Percentiles rank a stretch among this genome's conserved stretches.
Conservation (phyloP, 305 asterid species). For the Fraxinus platypoda region DNA sequence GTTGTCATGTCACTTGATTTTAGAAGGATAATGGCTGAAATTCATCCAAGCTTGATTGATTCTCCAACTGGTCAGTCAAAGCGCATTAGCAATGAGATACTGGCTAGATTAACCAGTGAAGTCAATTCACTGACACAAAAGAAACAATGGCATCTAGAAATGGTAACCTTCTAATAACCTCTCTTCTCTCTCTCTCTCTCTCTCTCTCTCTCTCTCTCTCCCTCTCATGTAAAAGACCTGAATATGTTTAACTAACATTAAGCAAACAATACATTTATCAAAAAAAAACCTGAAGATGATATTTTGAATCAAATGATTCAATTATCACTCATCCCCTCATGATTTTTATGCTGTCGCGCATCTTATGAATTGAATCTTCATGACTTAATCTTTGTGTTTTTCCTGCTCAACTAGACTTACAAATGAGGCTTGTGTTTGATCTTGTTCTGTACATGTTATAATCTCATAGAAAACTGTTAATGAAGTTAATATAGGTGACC, state of each 20-base stretch:
- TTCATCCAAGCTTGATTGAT: slow-evolving; percentile 58
- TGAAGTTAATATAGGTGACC: not conserved
- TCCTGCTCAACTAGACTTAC: not conserved
- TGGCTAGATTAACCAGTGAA: slow-evolving; percentile 61
- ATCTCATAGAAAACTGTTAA: not conserved
- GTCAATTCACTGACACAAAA: slow-evolving; percentile 61
- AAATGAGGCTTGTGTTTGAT: not conserved
- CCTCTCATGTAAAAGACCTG: not conserved
- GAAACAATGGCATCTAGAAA: slow-evolving; percentile 52
- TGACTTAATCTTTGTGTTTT: not conserved
- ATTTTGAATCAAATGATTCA: not conserved
- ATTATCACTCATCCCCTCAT: not conserved
- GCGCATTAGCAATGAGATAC: slow-evolving; percentile 70
- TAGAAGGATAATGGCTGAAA: slow-evolving; percentile 52
- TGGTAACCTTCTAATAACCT: slow-evolving; percentile 36
- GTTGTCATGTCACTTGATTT: slow-evolving; percentile 69
- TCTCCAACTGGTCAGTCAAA: slow-evolving; percentile 44
- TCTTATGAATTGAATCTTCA: not conserved
- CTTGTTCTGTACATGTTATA: not conserved
- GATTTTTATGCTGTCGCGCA: not conserved
- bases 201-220: slow-evolving; percentile 10
- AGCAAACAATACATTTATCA: not conserved
- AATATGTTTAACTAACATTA: not conserved
- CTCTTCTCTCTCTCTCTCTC: not conserved
- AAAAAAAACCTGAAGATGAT: not conserved